These are phyloP conservation scores for Fusarium paranaense DNA, from an alignment of 2,329 filamentous ascomycete species.

Conservation along the genomic window DNA sequence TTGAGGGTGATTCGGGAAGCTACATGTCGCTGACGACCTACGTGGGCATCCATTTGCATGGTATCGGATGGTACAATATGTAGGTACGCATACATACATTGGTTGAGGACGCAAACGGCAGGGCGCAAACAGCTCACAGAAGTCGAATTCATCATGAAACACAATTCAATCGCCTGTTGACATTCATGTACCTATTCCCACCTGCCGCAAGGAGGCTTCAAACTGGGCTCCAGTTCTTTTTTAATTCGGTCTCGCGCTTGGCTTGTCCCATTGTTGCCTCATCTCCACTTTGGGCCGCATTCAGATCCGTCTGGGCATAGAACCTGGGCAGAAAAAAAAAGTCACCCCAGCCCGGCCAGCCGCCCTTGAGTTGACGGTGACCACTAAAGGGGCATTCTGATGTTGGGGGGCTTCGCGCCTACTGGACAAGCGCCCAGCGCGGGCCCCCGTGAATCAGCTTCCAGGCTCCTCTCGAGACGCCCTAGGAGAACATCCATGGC, in stretches of 20 bases:
- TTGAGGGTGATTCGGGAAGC: constrained; percentile 18
- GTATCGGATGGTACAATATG: background rate
- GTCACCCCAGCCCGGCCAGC: background rate
- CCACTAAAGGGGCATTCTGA: background rate
- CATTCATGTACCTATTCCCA: constrained; percentile 15
- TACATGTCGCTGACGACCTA: background rate
- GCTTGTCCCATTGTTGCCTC: constrained; percentile 32
- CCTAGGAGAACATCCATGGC: background rate
- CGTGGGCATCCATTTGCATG: constrained; percentile 6
- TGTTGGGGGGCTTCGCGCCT: background rate
- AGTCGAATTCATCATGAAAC: constrained; percentile 31
- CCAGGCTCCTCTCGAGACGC: constrained; percentile 1
- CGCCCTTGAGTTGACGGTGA: background rate
- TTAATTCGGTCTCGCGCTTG: constrained; percentile 24
- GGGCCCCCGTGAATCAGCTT: background rate
- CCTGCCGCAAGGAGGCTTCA: background rate
- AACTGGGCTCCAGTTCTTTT: constrained; percentile 1
- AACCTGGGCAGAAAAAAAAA: background rate
- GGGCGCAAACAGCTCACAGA: constrained; percentile 7
- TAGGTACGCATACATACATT: background rate
- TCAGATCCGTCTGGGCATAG: constrained; percentile 11
- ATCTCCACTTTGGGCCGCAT: constrained; percentile 41
- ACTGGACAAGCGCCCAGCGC: constrained; percentile 7
- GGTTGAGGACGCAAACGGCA: constrained; percentile 4
- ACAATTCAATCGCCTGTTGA: constrained; percentile 6